phyloP scores from a whole-genome alignment of 2,329 filamentous ascomycete species.

The Paracorniculantispora psalliotae region DNA sequence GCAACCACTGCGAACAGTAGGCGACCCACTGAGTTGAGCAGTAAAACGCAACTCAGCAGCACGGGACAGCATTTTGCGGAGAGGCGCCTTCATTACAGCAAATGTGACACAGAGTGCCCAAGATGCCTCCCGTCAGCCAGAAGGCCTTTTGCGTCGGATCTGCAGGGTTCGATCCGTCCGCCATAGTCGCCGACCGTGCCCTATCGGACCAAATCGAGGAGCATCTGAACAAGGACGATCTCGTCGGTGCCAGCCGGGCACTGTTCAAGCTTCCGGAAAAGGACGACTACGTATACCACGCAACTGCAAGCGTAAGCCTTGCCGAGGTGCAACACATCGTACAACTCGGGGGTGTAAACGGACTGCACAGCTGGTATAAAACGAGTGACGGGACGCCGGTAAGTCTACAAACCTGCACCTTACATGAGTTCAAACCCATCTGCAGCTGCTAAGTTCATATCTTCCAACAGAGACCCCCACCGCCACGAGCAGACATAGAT shows the following conservation, averaged over 20 bases:
- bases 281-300: constrained; percentile 48
- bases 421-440: neutral
- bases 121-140: constrained; percentile 25
- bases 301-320: constrained; percentile 44
- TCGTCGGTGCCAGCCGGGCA: constrained; percentile 38
- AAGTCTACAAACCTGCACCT: constrained; percentile 17
- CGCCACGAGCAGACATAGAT: constrained; percentile 53
- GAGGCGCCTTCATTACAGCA: neutral
- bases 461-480: constrained; percentile 37
- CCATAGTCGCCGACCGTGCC: constrained; percentile 34
- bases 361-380: constrained; percentile 47
- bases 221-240: constrained; percentile 34
- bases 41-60: neutral
- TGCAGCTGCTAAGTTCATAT: constrained; percentile 3
- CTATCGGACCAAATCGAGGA: constrained; percentile 33
- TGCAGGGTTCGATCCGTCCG: constrained; percentile 38
- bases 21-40: too few species aligned
- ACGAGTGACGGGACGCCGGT: constrained; percentile 30
- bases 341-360: constrained; percentile 38
- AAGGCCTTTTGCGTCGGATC: constrained; percentile 41
- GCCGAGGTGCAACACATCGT: constrained; percentile 45
- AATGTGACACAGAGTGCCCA: neutral
- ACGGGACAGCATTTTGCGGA: neutral
- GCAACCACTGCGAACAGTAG: too few species aligned
- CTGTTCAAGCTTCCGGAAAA: constrained; percentile 40